phyloP scores from a whole-genome alignment of 345 rosid species.

The Garcia nutans region DNA sequence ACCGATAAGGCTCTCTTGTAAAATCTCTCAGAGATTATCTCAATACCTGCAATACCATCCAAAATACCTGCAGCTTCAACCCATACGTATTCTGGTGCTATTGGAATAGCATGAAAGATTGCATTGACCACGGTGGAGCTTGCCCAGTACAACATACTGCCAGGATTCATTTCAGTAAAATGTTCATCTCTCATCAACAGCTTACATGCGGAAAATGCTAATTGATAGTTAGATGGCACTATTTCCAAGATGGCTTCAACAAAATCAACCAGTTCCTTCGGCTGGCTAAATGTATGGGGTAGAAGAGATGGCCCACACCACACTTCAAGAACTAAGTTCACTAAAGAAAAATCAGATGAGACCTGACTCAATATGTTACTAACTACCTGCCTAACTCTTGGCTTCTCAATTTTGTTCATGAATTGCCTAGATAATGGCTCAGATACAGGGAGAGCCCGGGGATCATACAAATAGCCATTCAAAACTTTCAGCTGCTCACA shows the following conservation, averaged over 20 bases:
- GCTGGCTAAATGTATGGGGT: slow-evolving; percentile 47
- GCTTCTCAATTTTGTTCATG: slow-evolving; percentile 51
- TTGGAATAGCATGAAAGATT: slow-evolving; percentile 65
- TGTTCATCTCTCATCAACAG: slow-evolving; percentile 34
- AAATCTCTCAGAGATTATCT: slow-evolving; percentile 48
- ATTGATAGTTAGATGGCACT: slow-evolving; percentile 61
- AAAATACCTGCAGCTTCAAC: slow-evolving; percentile 64
- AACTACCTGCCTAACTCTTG: slow-evolving; percentile 59
- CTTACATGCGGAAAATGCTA: slow-evolving; percentile 67
- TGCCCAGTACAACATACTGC: slow-evolving; percentile 70
- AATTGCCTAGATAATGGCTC: slow-evolving; percentile 71
- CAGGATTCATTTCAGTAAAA: slow-evolving; percentile 20
- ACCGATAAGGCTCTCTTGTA: slow-evolving; percentile 57
- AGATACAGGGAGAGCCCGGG: slow-evolving; percentile 35
- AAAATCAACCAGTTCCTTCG: slow-evolving; percentile 69
- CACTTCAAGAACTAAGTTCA: slow-evolving; percentile 67
- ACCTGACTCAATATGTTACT: slow-evolving; percentile 56
- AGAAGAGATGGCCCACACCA: slow-evolving; percentile 77
- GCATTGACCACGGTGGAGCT: slow-evolving; percentile 52
- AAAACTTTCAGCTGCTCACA: slow-evolving; percentile 47
- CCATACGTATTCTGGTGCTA: slow-evolving; percentile 78
- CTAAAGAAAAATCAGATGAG: slow-evolving; percentile 44
- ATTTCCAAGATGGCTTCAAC: slow-evolving; percentile 71
- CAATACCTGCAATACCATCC: slow-evolving; percentile 36
- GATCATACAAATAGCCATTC: slow-evolving; percentile 53